Evolutionary conservation across 2,329 filamentous ascomycete species (phyloP), one percentile per base, ranked within the genome.

Genomic region (Davidsoniella virescens): DNA sequence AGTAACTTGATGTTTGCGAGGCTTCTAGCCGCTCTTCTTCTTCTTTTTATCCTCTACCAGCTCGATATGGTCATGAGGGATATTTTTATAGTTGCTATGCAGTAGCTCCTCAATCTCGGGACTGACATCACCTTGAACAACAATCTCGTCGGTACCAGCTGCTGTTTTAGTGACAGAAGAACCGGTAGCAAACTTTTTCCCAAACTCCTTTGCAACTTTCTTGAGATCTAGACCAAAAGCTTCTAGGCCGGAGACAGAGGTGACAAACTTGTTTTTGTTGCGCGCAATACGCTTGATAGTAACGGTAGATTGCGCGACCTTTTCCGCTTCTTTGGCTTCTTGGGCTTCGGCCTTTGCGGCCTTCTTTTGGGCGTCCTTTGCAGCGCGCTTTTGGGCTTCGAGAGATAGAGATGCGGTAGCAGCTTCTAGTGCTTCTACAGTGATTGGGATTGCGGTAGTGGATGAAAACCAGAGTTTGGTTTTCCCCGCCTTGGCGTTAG

Each of bases 181-280:
- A 0, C 92, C 92, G 8, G 92, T 96, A 26, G 92, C 92, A 62
- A 98, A 96, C 68, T 95, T 96, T 76, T 96, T 98, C 55, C 92
- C 92, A 58, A 96, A 81, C 61, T 96, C 92, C 71, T 96, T 96
- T 52, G 88, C 82, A 4, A 70, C 75, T 70, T 95, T 96, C 67
- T 98, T 98, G 60, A 95, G 74, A 51, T 96, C 90, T 40, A 96
- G 66, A 0, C 87, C 87, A 61, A 95, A 94, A 0, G 82, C 80
- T 64, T 98, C 92, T 17, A 98, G 72, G 0, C 92, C 92, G 5
- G 78, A 78, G n/a, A 98, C 80, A 14, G 88, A 82, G 0, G 92
- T 98, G 50, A 98, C 88, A 63, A 81, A 93, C 70, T 98, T 98
- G 61, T 92, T 80, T 75, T 98, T 98, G 68, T 94, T 96, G 55